Evolutionary conservation across 495 filamentous ascomycete genomes (phyloP), one percentile per base, ranked within the genome.

Genomic region (Penicillium diatomitis): DNA sequence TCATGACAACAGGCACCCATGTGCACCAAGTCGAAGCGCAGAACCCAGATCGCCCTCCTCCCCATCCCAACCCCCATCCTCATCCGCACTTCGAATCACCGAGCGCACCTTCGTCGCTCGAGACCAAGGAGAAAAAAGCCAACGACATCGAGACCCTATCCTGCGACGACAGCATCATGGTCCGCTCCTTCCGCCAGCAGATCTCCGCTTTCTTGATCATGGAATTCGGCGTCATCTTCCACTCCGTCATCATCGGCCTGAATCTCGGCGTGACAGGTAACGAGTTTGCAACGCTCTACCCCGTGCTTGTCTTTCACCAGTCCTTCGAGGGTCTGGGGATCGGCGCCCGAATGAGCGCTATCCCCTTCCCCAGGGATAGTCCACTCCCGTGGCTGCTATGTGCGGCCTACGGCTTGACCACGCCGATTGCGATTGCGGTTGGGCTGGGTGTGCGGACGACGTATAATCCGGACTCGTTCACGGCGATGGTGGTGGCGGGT

Each of bases 221-320:
- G 46, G 84, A 87, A 54, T 87, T 85, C 53, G 84, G 84, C 27
- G 77, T 87, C 47, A 74, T 87, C 41, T 86, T 87, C 57, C 84
- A 87, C 63, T 84, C 80, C 45, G 74, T 87, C 40, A 84, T 87
- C 61, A 83, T 87, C 38, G 84, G 84, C 9, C 71, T 87, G 2
- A 85, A 80, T 3, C 79, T 87, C 4, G 82, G 80, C 8, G 82
- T 85, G 8, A 65, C 79, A 0, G 81, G 81, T 29, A 51, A 69
- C 0, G 78, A 86, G 41, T 85, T 88, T 62, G 70, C 64, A 20
- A 73, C 84, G 3, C 73, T 88, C 9, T 86, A 84, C 57, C 69
- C 83, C 33, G 84, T 87, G 8, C 70, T 88, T 5, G 76, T 80
- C 41, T 87, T 62, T 48, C 60, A 62, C 11, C 60, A 62, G 29